Evolutionary conservation across 2,329 filamentous ascomycete genomes (phyloP).

Genomic region (Talaromyces sp.): DNA sequence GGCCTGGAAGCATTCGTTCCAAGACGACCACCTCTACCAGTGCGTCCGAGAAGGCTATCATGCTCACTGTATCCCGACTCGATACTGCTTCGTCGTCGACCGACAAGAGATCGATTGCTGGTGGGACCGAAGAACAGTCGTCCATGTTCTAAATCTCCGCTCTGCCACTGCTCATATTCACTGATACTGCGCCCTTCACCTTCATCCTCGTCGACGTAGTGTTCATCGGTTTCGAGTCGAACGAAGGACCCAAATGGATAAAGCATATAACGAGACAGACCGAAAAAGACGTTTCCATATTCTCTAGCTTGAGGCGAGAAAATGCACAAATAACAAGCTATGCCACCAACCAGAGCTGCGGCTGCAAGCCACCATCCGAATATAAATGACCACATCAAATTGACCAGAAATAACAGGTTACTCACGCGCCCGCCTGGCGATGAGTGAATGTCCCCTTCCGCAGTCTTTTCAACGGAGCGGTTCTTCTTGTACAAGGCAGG

Average conservation of each 20-base stretch:
- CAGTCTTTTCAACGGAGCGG: constrained; percentile 91
- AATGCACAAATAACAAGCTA: constrained; percentile 75
- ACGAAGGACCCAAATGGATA: constrained; percentile 98
- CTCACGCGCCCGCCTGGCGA: constrained; percentile 84
- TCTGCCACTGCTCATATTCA: constrained; percentile 99
- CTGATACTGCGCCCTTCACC: constrained; percentile 95
- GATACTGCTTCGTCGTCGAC: constrained; percentile 80
- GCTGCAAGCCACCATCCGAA: constrained; percentile 96
- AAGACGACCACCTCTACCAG: constrained; percentile 52
- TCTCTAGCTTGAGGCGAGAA: constrained; percentile 76
- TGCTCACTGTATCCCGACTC: constrained; percentile 80
- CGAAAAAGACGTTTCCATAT: constrained; percentile 82
- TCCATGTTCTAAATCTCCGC: constrained; percentile 91
- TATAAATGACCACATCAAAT: constrained; percentile 81
- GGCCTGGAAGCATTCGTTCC: constrained; percentile 48
- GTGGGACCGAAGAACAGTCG: constrained; percentile 91
- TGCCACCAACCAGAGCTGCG: constrained; percentile 69
- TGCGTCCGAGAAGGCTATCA: constrained; percentile 77
- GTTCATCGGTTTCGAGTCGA: constrained; percentile 87
- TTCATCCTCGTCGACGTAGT: constrained; percentile 89
- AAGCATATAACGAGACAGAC: constrained; percentile 80
- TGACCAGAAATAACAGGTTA: constrained; percentile 81
- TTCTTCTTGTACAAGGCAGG: constrained; percentile 97
- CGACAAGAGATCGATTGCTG: constrained; percentile 73
- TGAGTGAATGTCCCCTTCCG: constrained; percentile 95